Conservation (phyloP, 768 basidiomycete genomes). For the Naganishia vaughanmartiniae region DNA sequence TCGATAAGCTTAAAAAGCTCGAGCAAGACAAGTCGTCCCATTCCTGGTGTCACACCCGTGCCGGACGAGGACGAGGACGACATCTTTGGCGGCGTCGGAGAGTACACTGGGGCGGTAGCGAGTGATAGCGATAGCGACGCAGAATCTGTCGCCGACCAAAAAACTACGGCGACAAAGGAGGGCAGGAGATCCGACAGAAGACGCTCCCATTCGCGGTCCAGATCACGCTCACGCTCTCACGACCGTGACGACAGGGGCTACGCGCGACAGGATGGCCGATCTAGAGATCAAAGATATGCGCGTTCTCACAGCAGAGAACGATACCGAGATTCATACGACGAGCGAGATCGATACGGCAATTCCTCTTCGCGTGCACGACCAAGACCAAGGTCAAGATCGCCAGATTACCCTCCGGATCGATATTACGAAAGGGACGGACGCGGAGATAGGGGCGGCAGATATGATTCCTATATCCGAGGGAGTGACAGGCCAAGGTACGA, state of each 20-base stretch:
- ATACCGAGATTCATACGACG: neutral
- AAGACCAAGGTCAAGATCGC: conserved; percentile 23
- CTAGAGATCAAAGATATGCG: too few relatives aligned
- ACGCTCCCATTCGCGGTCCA: conserved; percentile 23
- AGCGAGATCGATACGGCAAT: conserved; percentile 26
- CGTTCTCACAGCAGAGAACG: conserved; percentile 14
- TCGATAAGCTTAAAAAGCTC: neutral
- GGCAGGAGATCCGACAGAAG: neutral
- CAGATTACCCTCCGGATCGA: conserved; percentile 10
- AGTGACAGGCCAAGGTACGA: conserved; percentile 14
- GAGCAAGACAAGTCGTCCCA: neutral
- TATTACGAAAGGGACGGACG: conserved; percentile 8
- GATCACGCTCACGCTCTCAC: conserved; percentile 19
- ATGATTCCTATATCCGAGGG: conserved; percentile 22
- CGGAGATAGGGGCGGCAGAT: neutral
- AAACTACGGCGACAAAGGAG: neutral
- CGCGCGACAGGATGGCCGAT: neutral
- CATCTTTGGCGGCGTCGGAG: conserved; percentile 81
- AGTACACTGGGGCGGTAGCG: conserved; percentile 69
- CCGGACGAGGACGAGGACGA: conserved; percentile 65
- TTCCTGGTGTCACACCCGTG: conserved; percentile 44
- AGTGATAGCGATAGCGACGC: conserved; percentile 45
- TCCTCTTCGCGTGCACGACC: neutral
- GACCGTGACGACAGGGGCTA: neutral
- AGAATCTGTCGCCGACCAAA: conserved; percentile 6